Evolutionary conservation across 2,329 filamentous ascomycete genomes (phyloP), one percentile per base, ranked within the genome.

Genomic region (Sordariomycetes sp.): DNA sequence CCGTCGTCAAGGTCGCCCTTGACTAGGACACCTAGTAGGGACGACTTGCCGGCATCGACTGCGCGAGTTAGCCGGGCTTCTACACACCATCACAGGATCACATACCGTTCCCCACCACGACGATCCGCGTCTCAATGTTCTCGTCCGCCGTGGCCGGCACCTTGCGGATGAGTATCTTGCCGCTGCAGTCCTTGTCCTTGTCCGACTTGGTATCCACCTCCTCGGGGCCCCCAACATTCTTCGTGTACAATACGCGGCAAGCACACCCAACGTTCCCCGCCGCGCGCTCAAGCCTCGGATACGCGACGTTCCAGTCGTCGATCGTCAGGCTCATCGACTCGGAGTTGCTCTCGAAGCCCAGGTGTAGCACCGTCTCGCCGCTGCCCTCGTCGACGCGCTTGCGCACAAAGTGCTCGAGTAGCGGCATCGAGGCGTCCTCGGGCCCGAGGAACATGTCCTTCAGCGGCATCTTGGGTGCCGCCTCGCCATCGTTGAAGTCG

Each of bases 41-140:
- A 97, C 67, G 89, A 95, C 73, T 99, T 99, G 0, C 94, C 94
- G 10, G 94, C 94, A 69, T 99, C 94, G 57, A 99, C 87, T 85
- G n/a, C 10, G 12, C 32, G 10, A 36, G 58, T 66, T 48, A 50
- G 45, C 45, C 45, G 20, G 45, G 20, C 20, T 8, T 24, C 20
- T 17, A 8, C 22, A 50, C 10, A 10, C 12, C 45, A 2, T 10
- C 42, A 20, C 45, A 65, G 15, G 35, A 2, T 15, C 52, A 62
- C 75, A 67, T 68, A 85, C 82, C 89, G 74, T 99, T 99, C 54
- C 94, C 94, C 8, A 99, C 94, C 0, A 99, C 94, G 1, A 92
- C 94, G 72, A 99, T 95, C 63, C 94, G 77, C 10, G 92, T 96
- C 77, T 99, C 94, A 60, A 96, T 96, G 28, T 95, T 88, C 58